A percentile compares a stretch with the other conserved stretches of the same genome.
These are phyloP conservation scores for Tylopilus balloui DNA, from an alignment of 768 basidiomycete species.

Conservation along the genomic window DNA sequence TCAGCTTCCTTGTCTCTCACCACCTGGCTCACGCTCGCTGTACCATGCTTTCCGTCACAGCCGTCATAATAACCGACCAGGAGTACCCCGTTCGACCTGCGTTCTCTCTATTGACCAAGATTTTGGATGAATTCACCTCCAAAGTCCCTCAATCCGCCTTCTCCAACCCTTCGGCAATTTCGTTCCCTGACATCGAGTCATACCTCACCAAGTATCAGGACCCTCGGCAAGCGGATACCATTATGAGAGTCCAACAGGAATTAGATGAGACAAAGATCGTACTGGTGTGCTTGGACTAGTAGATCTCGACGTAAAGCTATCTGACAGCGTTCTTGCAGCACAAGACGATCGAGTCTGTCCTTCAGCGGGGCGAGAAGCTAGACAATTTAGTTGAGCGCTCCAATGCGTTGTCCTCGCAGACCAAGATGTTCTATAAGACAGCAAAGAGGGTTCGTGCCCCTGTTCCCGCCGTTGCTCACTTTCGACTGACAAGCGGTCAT, in stretches of 20 bases:
- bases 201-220: constrained; percentile 95
- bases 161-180: constrained; percentile 60
- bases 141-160: constrained; percentile 73
- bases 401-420: constrained; percentile 79
- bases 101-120: constrained; percentile 89
- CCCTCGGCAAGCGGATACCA: constrained; percentile 93
- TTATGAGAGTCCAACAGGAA: constrained; percentile 98
- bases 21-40: background rate
- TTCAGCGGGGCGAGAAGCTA: constrained; percentile 94
- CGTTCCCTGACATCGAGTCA: constrained; percentile 68
- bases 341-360: constrained; percentile 97
- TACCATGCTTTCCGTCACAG: constrained; percentile 36
- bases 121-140: constrained; percentile 87
- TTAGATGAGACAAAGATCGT: constrained; percentile 99
- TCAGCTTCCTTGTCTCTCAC: constrained; percentile 3
- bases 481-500: constrained; percentile 9
- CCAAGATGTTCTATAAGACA: constrained; percentile 99
- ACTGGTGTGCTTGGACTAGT: constrained; percentile 52
- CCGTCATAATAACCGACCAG: constrained; percentile 87
- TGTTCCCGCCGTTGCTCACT: background rate
- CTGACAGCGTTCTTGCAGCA: constrained; percentile 51
- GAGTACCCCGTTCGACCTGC: constrained; percentile 97
- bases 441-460: constrained; percentile 82
- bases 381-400: constrained; percentile 95
- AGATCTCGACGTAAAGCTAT: background rate